Evolutionary conservation across 345 rosid species (phyloP), one percentile per base, ranked within the genome.

Genomic region (Linum usitatissimum): DNA sequence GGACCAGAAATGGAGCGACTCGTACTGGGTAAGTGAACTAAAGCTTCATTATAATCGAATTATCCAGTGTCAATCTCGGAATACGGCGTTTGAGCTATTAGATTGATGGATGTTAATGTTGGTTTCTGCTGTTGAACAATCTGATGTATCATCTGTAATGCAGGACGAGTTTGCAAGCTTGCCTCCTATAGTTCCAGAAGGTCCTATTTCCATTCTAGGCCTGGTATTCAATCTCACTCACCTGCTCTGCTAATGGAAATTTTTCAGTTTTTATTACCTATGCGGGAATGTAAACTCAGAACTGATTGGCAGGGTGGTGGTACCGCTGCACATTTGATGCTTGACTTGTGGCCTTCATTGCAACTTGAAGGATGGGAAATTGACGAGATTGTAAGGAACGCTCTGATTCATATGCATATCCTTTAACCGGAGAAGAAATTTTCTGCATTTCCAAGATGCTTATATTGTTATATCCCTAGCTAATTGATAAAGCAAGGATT

Each of bases 291-390:
- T 64, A 31, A 57, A 49, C 20, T 55, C 42, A 21, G 51, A 13
- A 68, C 34, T 53, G 21, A 23, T 68, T 19, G 2, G 66, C 55
- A 83, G 91, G 98, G 92, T 36, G 98, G 90, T 66, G 98, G 98
- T 70, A 91, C 98, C 18, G 88, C 88, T 63, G 98, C 94, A 30
- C 88, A 81, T 69, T 64, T 88, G 80, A 83, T 88, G 80, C 98
- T 88, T 71, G 75, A 81, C 28, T 62, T 76, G 30, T 88, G 90
- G 95, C 96, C 98, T 71, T 80, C 84, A 5, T 45, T 82, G 70
- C 71, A 75, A 73, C 80, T 91, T 71, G 79, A 88, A 68, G 96
- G 96, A 49, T 88, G 82, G 85, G 91, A 84, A 74, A 85, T 85
- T 70, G 95, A 84, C 71, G 77, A 68, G 23, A 84, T 83, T 72